These are phyloP conservation scores for Sonneratia alba DNA, from an alignment of 345 rosid species.

Conservation along the genomic window DNA sequence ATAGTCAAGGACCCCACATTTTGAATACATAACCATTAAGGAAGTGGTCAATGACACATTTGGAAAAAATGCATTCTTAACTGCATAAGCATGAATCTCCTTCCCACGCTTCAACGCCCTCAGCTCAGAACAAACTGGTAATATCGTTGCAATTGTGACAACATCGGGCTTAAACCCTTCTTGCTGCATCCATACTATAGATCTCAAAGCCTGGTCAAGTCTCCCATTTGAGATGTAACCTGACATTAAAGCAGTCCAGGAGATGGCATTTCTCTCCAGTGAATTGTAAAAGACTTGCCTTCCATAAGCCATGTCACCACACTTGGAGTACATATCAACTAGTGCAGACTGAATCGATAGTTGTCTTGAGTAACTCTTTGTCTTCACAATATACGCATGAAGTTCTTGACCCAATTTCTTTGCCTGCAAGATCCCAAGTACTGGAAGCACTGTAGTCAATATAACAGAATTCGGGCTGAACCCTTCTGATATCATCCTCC, in stretches of 20 bases:
- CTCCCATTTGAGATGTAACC: constrained; percentile 70
- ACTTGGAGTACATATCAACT: constrained; percentile 82
- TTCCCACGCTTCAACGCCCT: constrained; percentile 64
- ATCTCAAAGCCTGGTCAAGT: constrained; percentile 76
- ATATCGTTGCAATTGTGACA: constrained; percentile 59
- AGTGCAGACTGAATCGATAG: constrained; percentile 56
- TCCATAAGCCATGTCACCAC: constrained; percentile 61
- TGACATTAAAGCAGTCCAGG: constrained; percentile 89
- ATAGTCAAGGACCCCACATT: constrained; percentile 46
- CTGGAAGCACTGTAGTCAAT: constrained; percentile 54
- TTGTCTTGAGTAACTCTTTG: constrained; percentile 33
- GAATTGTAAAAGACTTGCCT: constrained; percentile 62
- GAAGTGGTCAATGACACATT: constrained; percentile 66
- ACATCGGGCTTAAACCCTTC: constrained; percentile 76
- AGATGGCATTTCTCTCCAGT: constrained; percentile 49
- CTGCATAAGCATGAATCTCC: constrained; percentile 74
- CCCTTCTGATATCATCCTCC: constrained; percentile 63
- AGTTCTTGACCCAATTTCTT: constrained; percentile 58
- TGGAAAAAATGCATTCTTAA: constrained; percentile 59
- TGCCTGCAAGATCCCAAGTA: constrained; percentile 52
- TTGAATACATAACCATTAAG: constrained; percentile 78
- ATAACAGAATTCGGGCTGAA: constrained; percentile 58
- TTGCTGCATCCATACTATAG: constrained; percentile 89
- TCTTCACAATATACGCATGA: constrained; percentile 60
- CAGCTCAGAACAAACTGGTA: constrained; percentile 68